A percentile compares a stretch with the other conserved stretches of the same genome.
These are phyloP conservation scores for Didymella glomerata DNA, from an alignment of 2,329 filamentous ascomycete species.

Conservation along the genomic window DNA sequence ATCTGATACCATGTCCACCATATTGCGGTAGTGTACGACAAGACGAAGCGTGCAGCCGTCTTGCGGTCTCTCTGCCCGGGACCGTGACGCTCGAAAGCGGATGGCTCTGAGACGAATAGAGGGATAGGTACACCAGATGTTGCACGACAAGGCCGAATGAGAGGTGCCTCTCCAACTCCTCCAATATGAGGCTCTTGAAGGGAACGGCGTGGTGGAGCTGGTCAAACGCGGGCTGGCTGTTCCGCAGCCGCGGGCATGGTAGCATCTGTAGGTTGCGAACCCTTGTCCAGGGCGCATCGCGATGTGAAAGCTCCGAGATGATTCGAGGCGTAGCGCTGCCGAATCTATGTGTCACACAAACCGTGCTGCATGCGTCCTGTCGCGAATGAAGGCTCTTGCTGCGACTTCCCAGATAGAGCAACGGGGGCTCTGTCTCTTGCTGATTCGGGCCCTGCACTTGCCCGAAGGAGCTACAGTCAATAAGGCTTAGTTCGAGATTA, in stretches of 20 bases:
- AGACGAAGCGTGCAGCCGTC: conserved; percentile 38
- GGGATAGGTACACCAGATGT: conserved; percentile 46
- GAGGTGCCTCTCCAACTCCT: conserved; percentile 37
- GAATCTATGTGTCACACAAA: conserved; percentile 42
- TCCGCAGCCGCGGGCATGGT: conserved; percentile 57
- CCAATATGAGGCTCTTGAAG: conserved; percentile 34
- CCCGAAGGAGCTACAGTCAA: conserved; percentile 17
- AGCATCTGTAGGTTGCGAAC: conserved; percentile 52
- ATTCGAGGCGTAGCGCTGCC: conserved; percentile 31
- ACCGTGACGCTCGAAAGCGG: conserved; percentile 42
- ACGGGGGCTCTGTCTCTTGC: conserved; percentile 14
- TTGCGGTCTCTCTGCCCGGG: conserved; percentile 34
- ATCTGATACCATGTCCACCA: conserved; percentile 37
- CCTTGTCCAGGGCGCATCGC: conserved; percentile 40
- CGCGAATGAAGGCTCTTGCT: conserved; percentile 32
- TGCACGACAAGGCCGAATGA: conserved; percentile 42
- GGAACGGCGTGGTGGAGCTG: conserved; percentile 45
- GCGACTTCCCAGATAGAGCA: conserved; percentile 25
- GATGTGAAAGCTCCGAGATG: conserved; percentile 37
- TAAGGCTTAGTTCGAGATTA: conserved; percentile 28
- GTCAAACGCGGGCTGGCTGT: conserved; percentile 53
- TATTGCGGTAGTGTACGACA: conserved; percentile 40
- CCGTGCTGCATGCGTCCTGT: conserved; percentile 30
- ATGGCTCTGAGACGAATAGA: conserved; percentile 42
- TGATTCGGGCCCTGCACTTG: conserved; percentile 18